Evolutionary conservation across 176 grass and related monocot species (phyloP).

Genomic region (Zizania latifolia): DNA sequence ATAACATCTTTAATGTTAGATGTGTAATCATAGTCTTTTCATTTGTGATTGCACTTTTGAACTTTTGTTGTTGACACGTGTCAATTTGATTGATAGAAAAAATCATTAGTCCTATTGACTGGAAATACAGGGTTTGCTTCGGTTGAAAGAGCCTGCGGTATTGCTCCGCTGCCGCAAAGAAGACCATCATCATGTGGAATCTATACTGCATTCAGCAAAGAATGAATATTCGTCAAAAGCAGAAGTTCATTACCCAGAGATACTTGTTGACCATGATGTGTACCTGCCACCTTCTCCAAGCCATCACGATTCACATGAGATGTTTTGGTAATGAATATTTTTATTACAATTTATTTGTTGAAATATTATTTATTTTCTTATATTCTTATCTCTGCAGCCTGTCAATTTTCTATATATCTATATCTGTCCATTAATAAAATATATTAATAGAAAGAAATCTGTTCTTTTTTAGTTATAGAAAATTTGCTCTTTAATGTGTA

Average conservation of each 20-base stretch:
- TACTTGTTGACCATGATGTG: slow-evolving; percentile 62
- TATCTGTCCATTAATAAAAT: not conserved
- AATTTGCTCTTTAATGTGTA: not conserved
- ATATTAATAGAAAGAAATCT: not conserved
- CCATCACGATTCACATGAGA: slow-evolving; percentile 49
- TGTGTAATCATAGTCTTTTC: too few relatives aligned
- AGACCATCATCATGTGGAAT: slow-evolving; percentile 64
- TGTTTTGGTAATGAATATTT: slow-evolving; percentile 57
- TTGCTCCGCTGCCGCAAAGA: slow-evolving; percentile 81
- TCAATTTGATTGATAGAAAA: not conserved
- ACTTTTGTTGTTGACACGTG: too few relatives aligned
- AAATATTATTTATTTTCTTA: too few relatives aligned
- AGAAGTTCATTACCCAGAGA: slow-evolving; percentile 65
- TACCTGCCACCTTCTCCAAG: slow-evolving; percentile 70
- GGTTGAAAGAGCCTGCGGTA: slow-evolving; percentile 88
- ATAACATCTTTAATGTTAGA: not conserved
- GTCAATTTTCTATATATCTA: not conserved
- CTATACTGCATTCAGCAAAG: slow-evolving; percentile 68
- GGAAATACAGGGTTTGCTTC: slow-evolving; percentile 64
- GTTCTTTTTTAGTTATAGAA: not conserved
- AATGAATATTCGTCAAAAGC: slow-evolving; percentile 74
- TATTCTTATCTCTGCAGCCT: not conserved
- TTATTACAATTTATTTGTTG: too few relatives aligned
- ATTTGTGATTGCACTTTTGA: too few relatives aligned
- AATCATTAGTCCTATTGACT: too few relatives aligned